These are phyloP conservation scores for Picea glauca DNA, from an alignment of 75 land plant genomes.

Conservation along the genomic window DNA sequence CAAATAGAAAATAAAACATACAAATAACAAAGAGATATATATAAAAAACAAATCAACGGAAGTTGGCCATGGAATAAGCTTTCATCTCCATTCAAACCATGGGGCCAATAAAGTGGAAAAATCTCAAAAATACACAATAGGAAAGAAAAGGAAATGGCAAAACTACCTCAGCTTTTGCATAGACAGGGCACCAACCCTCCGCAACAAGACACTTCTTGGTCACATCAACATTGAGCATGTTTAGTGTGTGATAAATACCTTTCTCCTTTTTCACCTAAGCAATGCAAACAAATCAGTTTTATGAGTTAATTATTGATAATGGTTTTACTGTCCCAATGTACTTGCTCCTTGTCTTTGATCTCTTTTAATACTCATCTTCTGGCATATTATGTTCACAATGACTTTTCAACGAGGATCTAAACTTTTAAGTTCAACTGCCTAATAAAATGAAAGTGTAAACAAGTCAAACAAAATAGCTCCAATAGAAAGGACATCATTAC, in stretches of 20 bases:
- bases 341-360: not conserved
- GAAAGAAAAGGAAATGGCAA: not conserved
- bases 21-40: not conserved
- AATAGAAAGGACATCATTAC: slow-evolving; percentile 25
- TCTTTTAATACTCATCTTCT: not conserved
- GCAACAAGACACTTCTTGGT: slow-evolving; percentile 98
- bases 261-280: slow-evolving; percentile 88
- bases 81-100: not conserved
- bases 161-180: slow-evolving; percentile 79
- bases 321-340: not conserved
- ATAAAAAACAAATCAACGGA: not conserved
- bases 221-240: slow-evolving; percentile 96
- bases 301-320: not conserved
- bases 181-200: slow-evolving; percentile 93
- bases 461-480: not conserved
- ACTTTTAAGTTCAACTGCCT: not conserved
- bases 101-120: not conserved
- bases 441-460: not conserved
- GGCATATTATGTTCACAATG: not conserved
- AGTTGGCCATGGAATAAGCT: not conserved
- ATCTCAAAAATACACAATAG: not conserved
- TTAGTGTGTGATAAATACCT: slow-evolving; percentile 90
- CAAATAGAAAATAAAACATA: not conserved
- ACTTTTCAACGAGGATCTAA: not conserved
- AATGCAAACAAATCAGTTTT: slow-evolving; percentile 5